Base-by-base conservation (phyloP, 331 rosid genomes). In the Prunus yedoensis region DNA sequence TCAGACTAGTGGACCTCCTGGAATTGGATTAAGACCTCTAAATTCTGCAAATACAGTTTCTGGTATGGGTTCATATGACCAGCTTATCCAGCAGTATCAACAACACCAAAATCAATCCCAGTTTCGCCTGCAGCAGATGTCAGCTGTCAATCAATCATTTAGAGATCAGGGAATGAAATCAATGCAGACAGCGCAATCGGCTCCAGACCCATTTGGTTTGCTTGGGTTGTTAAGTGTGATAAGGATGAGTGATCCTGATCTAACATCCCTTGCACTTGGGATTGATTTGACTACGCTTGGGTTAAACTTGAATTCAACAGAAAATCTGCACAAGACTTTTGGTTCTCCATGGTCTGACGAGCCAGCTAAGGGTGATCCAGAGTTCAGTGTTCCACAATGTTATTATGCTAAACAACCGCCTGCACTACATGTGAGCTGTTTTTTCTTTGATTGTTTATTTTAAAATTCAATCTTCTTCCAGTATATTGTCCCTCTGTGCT, bases 311-410 rank as follows among this genome's bases (percentile, higher is more conserved):
- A 95, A 95, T 85, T 92, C 99, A 67, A 66, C 94, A 13, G 99
- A 95, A 70, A 92, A 92, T 81, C 97, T 95, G 73, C 97, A 95
- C 76, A 92, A 92, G 83, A 91, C 90, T 70, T 95, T 95, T 81
- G 96, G 93, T 59, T 95, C 99, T 73, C 99, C 99, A 21, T 95
- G 99, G 99, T 90, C 97, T 63, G 98, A 95, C 30, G 99, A 89
- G 84, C 91, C 98, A 4, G 93, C 91, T 52, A 92, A 92, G 87
- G 96, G 97, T 16, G 98, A 95, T 82, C 98, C 98, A 53, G 97
- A 89, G 75, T 95, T 95, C 77, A 86, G 38, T 47, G 91, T 91
- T 59, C 99, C 97, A 0, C 94, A 89, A 50, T 95, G 99, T 83
- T 95, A 95, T 73, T 78, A 76, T n/a, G 87, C 93, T 16, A 91